Conservation (phyloP, 1,139 yeast species). For the Suhomyces maxii region DNA sequence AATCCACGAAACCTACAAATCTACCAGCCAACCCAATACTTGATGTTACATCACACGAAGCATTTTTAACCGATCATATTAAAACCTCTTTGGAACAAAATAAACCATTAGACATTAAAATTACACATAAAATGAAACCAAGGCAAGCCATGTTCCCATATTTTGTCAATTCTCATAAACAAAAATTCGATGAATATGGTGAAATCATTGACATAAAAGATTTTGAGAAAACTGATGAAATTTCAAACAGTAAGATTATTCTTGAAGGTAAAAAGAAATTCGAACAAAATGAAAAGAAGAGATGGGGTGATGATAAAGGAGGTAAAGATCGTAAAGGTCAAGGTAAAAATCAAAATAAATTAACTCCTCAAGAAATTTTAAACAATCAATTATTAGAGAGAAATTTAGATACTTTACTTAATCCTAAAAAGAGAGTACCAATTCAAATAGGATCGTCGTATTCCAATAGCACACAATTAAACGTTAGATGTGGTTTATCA, state of each 20-base stretch:
- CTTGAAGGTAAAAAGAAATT: conserved; percentile 28
- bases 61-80: conserved; percentile 41
- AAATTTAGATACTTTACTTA: conserved; percentile 57
- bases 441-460: conserved; percentile 20
- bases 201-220: conserved; percentile 64
- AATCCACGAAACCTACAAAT: not conserved
- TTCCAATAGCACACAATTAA: conserved; percentile 30
- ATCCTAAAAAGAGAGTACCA: conserved; percentile 52
- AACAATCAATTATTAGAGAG: conserved; percentile 44
- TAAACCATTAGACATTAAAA: conserved; percentile 59
- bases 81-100: conserved; percentile 41
- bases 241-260: conserved; percentile 36
- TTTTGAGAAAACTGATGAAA: conserved; percentile 61
- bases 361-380: conserved; percentile 47
- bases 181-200: conserved; percentile 84
- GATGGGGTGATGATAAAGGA: conserved; percentile 30
- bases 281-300: conserved; percentile 32
- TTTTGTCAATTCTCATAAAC: conserved; percentile 51
- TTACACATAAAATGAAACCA: conserved; percentile 56
- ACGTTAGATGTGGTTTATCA: conserved; percentile 68
- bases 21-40: conserved; percentile 14
- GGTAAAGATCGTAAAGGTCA: conserved; percentile 18
- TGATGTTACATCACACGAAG: conserved; percentile 43
- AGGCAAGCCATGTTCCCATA: conserved; percentile 79
- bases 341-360: conserved; percentile 38